These are phyloP conservation scores for Plasmodium adleri DNA, from an alignment of 169 alveolate genomes.

Conservation along the genomic window DNA sequence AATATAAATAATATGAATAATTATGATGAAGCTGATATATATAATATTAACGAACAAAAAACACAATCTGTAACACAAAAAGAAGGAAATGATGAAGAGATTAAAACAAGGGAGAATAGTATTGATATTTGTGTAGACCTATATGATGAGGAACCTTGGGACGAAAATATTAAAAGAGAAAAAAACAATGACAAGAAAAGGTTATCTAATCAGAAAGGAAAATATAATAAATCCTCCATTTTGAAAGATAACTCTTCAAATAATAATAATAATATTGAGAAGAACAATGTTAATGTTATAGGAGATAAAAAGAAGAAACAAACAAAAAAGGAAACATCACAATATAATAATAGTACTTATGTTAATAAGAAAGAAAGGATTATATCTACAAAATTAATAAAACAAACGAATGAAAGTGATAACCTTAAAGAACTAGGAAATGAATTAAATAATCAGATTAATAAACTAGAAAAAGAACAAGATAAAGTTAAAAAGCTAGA, in stretches of 20 bases:
- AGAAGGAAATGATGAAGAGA: conserved; percentile 14
- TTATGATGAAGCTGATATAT: too few relatives aligned
- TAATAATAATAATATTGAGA: neutral
- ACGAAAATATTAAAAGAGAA: conserved; percentile 4
- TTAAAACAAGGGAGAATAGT: conserved; percentile 6
- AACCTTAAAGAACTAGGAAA: conserved; percentile 33
- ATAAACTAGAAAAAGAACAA: conserved; percentile 64
- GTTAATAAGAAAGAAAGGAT: neutral
- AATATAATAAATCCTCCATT: neutral
- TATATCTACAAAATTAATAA: neutral
- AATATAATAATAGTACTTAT: neutral
- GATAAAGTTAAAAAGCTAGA: conserved; percentile 71
- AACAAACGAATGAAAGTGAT: conserved; percentile 6
- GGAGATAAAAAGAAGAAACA: neutral
- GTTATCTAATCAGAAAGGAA: neutral
- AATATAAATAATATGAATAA: too few relatives aligned
- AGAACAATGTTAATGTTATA: too few relatives aligned
- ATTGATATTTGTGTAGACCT: conserved; percentile 43
- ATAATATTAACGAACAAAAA: too few relatives aligned
- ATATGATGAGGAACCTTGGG: conserved; percentile 75
- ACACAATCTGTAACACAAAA: neutral
- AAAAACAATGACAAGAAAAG: neutral
- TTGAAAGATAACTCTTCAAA: neutral
- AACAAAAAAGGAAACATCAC: neutral
- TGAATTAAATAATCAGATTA: conserved; percentile 54